phyloP scores from a whole-genome alignment of 345 rosid species.

The Excoecaria cochinchinensis region DNA sequence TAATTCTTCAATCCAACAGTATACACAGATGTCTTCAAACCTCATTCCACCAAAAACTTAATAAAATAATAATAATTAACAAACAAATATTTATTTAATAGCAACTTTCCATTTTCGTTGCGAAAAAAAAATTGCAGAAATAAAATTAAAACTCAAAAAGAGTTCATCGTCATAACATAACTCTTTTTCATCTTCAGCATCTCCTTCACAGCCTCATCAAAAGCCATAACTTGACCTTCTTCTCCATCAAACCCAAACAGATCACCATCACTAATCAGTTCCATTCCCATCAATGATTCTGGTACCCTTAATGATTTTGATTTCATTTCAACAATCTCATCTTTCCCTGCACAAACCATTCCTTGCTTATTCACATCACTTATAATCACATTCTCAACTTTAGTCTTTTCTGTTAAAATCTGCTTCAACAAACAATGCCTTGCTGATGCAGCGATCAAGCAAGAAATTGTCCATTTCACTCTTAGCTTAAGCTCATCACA shows the following conservation, averaged over 20 bases:
- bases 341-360: conserved; percentile 25
- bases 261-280: conserved; percentile 17
- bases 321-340: conserved; percentile 36
- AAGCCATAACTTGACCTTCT: conserved; percentile 14
- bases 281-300: conserved; percentile 30
- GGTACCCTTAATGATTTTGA: background rate
- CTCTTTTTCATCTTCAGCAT: conserved; percentile 42
- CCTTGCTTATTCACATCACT: conserved; percentile 41
- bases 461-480: conserved; percentile 39
- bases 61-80: too few relatives aligned
- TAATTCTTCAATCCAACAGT: too few relatives aligned
- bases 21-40: too few relatives aligned
- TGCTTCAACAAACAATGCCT: conserved; percentile 38
- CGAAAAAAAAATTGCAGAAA: too few relatives aligned
- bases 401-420: conserved; percentile 24
- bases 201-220: conserved; percentile 41
- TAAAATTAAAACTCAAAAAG: conserved; percentile 40
- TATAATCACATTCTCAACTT: conserved; percentile 24
- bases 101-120: too few relatives aligned
- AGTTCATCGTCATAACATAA: conserved; percentile 44
- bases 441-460: conserved; percentile 38
- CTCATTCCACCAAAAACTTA: too few relatives aligned
- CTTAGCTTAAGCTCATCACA: conserved; percentile 35
- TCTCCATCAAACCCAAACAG: conserved; percentile 18
- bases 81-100: too few relatives aligned